Base-by-base conservation (phyloP, 805 yeast genomes). In the Wickerhamiella slavikovae region DNA sequence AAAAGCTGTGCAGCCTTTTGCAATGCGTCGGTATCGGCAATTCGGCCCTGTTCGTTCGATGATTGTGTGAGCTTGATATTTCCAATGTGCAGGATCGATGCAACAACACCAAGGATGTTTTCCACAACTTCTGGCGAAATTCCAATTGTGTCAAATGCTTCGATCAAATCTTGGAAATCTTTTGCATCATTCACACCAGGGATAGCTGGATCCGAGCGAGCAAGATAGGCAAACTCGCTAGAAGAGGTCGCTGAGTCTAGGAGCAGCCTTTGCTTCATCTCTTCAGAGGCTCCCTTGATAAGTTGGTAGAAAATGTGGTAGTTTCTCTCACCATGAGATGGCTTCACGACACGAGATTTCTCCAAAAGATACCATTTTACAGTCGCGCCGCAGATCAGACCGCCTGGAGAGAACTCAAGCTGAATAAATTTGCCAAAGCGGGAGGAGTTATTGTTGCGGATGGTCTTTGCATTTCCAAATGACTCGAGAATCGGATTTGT, bases 381-480 rank as follows among this genome's bases (percentile, higher is more conserved):
- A 39, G 77, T 73, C 8, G 96, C 96, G 9, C 94, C 94, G 14
- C 66, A 60, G 26, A 89, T 73, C 35, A 63, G 63, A 3, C 79
- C 79, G 7, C 23, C 20, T 3, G 55, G 43, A 32, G 65, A 62
- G 41, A 85, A 78, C 46, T 71, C 80, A 35, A 89, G 77, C 44
- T 82, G 75, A 38, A 89, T 78, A 45, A 89, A 89, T 54, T 89
- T 89, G 22, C 99, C 99, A 49, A 89, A 89, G 45, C 99, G 67
- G 4, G 96, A 85, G 3, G 95, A 82, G 51, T 89, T 89, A 49
- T 83, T 71, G 49, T 89, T 89, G 43, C 89, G 67, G 11, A 80
- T 78, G 0, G 99, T 89, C 45, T 85, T 93, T 2, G 99, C 85
- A 51, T 89, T 89, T 41, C 99, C 99, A 51, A 89, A 89, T 19